These are phyloP conservation scores for Stagonosporopsis cucurbitacearum DNA, from an alignment of 2,329 filamentous ascomycete species.

Conservation along the genomic window DNA sequence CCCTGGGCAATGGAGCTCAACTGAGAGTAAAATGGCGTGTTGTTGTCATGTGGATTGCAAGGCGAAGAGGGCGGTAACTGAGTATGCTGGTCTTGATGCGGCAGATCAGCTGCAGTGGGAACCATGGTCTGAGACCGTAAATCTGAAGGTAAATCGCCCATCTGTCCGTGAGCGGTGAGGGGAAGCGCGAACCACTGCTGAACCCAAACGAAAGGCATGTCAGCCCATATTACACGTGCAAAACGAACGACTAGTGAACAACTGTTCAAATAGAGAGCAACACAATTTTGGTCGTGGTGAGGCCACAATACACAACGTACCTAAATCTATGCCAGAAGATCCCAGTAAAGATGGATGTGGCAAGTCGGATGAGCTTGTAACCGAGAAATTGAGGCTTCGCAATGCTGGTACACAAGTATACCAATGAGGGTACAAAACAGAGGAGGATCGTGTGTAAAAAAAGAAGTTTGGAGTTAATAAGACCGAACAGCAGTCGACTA, in stretches of 20 bases:
- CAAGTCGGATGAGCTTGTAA: conserved; percentile 38
- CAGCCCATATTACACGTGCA: conserved; percentile 45
- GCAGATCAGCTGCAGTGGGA: conserved; percentile 36
- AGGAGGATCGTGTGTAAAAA: conserved; percentile 43
- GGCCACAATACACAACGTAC: conserved; percentile 39
- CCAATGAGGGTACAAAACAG: conserved; percentile 41
- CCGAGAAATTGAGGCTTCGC: conserved; percentile 38
- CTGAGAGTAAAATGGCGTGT: conserved; percentile 48
- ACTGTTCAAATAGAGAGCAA: conserved; percentile 26
- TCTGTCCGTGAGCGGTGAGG: conserved; percentile 47
- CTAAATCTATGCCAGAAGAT: conserved; percentile 42
- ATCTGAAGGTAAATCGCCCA: conserved; percentile 49
- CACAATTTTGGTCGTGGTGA: conserved; percentile 8
- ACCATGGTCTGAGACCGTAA: conserved; percentile 41
- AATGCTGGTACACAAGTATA: conserved; percentile 33
- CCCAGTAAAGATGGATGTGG: conserved; percentile 34
- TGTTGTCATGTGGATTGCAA: conserved; percentile 32
- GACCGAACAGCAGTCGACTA: conserved; percentile 44
- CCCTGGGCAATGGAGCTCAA: conserved; percentile 42
- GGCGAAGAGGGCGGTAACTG: conserved; percentile 21
- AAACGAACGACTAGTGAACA: conserved; percentile 28
- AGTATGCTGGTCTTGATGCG: conserved; percentile 33
- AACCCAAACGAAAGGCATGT: conserved; percentile 52
- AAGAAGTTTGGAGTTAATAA: conserved; percentile 40
- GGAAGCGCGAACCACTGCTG: conserved; percentile 53